Evolutionary conservation across 352 stramenopile species (phyloP).

Genomic region (Pythium brassicae): DNA sequence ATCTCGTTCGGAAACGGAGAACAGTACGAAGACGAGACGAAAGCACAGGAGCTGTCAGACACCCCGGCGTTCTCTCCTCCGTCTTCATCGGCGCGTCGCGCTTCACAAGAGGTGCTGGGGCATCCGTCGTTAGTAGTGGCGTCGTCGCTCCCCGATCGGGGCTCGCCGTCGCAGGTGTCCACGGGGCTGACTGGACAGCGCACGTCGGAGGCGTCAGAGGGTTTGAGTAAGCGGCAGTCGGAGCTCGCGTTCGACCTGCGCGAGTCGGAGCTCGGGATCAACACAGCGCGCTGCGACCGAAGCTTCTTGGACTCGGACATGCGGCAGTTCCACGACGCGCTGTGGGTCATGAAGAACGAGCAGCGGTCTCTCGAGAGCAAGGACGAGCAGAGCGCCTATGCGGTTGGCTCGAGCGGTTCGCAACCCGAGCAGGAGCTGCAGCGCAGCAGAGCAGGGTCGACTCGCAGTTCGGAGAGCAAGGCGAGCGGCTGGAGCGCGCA

Average conservation of each 20-base stretch:
- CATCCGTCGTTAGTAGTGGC: constrained; percentile 27
- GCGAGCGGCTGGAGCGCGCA: neutral
- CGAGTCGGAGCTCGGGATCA: constrained; percentile 37
- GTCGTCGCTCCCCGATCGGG: constrained; percentile 8
- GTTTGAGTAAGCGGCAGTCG: neutral
- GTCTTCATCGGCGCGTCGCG: constrained; percentile 33
- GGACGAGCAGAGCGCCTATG: neutral
- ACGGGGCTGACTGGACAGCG: neutral
- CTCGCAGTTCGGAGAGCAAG: neutral
- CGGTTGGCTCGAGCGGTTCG: neutral
- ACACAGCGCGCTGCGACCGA: constrained; percentile 54
- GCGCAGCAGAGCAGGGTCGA: neutral
- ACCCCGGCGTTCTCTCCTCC: constrained; percentile 38
- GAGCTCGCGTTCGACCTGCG: constrained; percentile 24
- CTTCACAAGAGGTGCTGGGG: constrained; percentile 28
- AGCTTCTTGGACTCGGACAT: constrained; percentile 65
- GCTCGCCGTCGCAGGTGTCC: neutral
- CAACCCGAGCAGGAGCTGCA: neutral
- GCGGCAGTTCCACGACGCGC: constrained; percentile 67
- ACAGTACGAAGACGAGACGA: constrained; percentile 40
- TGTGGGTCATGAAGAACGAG: constrained; percentile 27
- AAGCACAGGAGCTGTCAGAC: constrained; percentile 41
- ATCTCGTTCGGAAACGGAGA: constrained; percentile 8
- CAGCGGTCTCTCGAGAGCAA: neutral
- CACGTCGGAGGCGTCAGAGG: constrained; percentile 1